Percentiles rank a stretch among this genome's conserved stretches.
Conservation (phyloP, 768 basidiomycete species). For the Panaeolus cyanescens region DNA sequence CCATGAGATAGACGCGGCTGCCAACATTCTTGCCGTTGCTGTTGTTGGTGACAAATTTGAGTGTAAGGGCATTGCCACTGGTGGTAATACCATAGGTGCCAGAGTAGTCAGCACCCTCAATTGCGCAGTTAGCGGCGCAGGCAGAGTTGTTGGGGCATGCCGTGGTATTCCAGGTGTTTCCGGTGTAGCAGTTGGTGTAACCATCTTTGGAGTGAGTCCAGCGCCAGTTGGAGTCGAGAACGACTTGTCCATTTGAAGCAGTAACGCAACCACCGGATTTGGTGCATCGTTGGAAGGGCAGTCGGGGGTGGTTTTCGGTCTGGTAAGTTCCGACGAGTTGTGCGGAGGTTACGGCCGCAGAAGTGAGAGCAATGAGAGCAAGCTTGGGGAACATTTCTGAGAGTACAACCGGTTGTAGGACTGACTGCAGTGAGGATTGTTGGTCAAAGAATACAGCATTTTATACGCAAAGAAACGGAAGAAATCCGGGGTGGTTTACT, state of each 20-base stretch:
- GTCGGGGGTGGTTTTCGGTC: conserved; percentile 43
- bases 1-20: conserved; percentile 20
- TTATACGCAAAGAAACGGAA: no score
- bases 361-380: conserved; percentile 27
- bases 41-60: conserved; percentile 36
- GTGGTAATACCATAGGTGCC: conserved; percentile 29
- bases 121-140: conserved; percentile 34
- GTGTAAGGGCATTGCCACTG: conserved; percentile 35
- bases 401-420: no score
- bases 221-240: conserved; percentile 48
- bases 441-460: no score
- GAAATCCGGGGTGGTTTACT: no score
- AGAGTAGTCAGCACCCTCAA: conserved; percentile 37
- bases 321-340: conserved; percentile 45
- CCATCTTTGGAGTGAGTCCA: conserved; percentile 33
- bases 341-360: conserved; percentile 32
- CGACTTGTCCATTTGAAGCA: conserved; percentile 24
- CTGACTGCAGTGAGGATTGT: no score
- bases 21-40: conserved; percentile 18
- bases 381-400: conserved; percentile 23
- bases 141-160: conserved; percentile 40
- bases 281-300: conserved; percentile 40
- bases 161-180: conserved; percentile 26
- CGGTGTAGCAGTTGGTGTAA: conserved; percentile 33
- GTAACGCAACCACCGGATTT: conserved; percentile 33